Evolutionary conservation across 2,329 filamentous ascomycete species (phyloP), one percentile per base, ranked within the genome.

Genomic region (Penicillium sp.): DNA sequence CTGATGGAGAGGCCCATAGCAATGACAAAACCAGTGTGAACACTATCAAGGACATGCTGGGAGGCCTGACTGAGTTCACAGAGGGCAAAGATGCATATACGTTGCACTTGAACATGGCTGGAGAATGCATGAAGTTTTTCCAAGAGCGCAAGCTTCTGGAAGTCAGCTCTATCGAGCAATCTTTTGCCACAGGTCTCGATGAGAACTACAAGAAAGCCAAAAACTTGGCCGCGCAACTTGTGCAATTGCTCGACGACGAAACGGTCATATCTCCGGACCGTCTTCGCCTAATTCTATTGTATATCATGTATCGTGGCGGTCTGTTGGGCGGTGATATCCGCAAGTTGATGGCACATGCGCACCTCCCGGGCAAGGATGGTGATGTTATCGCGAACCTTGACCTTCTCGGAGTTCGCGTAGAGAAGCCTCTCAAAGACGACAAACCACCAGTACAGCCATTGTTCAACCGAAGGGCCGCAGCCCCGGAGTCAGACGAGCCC

Each of bases 31-130:
- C 83, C 27, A 94, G 80, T 60, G 73, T 98, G 39, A 94, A 90
- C 67, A 85, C 87, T 17, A 95, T 98, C 67, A 88, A 93, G 59
- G 90, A 96, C 66, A 98, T 98, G 93, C 73, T 98, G 70, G 93
- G 88, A 10, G 91, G 90, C 7, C 71, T 98, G 43, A 89, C 90
- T 9, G 87, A 97, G 59, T 98, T 96, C 59, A 87, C 94, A 58
- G 86, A 94, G 65, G 87, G 93, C 75, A 96, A 97, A 65, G 88
- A 94, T 60, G 84, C 87, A 2, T 98, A 97, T 65, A 93, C 90
- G 0, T 72, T 98, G 38, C 93, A 98, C 67, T 74, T 98, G 28
- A 91, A 83, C 53, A 97, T 98, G 91, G 93, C 93, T 2, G 86
- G 96, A 62, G 89, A 95, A 62, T 94, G 89, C 63, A 97, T 97